Evolutionary conservation across 768 basidiomycete genomes (phyloP).

Genomic region (Strobilomyces dryophilus): DNA sequence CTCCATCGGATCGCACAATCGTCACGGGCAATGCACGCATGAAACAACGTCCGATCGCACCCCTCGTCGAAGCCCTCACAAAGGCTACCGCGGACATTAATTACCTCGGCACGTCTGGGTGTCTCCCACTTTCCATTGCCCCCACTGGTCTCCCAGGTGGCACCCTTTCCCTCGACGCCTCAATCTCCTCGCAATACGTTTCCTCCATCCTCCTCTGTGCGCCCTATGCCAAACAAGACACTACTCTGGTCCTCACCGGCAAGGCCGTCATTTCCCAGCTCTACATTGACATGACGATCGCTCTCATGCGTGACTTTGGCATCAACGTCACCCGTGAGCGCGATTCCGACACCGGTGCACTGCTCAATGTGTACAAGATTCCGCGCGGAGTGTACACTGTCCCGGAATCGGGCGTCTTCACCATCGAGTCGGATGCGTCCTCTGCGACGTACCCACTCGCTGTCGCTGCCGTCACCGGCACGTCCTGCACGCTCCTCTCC

Average conservation of each 20-base stretch:
- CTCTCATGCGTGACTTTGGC: constrained; percentile 96
- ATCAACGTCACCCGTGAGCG: constrained; percentile 64
- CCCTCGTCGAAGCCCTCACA: constrained; percentile 85
- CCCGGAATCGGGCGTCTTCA: constrained; percentile 61
- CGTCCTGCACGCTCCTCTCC: constrained; percentile 87
- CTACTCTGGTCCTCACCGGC: constrained; percentile 86
- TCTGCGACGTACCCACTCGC: constrained; percentile 97
- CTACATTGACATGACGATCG: constrained; percentile 99
- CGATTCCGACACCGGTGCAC: constrained; percentile 56
- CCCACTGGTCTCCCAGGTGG: constrained; percentile 82
- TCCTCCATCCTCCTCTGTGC: constrained; percentile 96
- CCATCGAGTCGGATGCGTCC: constrained; percentile 93
- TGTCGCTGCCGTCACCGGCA: constrained; percentile 96
- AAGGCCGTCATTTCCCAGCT: constrained; percentile 97
- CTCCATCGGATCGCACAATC: constrained; percentile 51
- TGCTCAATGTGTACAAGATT: constrained; percentile 81
- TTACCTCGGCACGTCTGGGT: constrained; percentile 77
- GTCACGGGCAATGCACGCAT: constrained; percentile 98
- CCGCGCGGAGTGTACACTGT: constrained; percentile 76
- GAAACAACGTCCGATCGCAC: constrained; percentile 97
- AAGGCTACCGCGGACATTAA: constrained; percentile 76
- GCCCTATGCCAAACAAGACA: constrained; percentile 81
- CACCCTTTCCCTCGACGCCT: constrained; percentile 82
- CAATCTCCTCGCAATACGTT: constrained; percentile 96
- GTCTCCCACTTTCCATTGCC: constrained; percentile 82